A percentile compares a stretch with the other conserved stretches of the same genome.
phyloP scores from a whole-genome alignment of 75 land plant genomes.

The Larix kaempferi region DNA sequence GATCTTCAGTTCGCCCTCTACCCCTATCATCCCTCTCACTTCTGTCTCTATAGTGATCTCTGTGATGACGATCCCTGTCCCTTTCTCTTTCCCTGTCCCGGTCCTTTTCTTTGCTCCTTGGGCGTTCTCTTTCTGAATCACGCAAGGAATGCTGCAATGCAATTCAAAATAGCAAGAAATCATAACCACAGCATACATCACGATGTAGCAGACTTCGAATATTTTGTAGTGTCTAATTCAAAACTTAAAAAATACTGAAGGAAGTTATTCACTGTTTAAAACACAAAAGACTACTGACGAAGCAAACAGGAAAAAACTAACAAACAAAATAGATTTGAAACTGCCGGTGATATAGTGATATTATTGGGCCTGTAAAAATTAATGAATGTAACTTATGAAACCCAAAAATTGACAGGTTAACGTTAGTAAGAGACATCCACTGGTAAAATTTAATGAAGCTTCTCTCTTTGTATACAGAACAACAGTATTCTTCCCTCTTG shows the following conservation, averaged over 20 bases:
- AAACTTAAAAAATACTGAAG: not conserved
- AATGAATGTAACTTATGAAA: too few relatives aligned
- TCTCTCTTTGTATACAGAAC: too few relatives aligned
- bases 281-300: too few relatives aligned
- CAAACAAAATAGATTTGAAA: too few relatives aligned
- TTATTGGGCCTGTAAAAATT: too few relatives aligned
- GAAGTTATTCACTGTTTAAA: not conserved
- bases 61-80: constrained; percentile 33
- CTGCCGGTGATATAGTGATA: too few relatives aligned
- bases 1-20: constrained; percentile 32
- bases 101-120: constrained; percentile 28
- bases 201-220: not conserved
- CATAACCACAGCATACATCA: not conserved
- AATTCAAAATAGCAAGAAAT: not conserved
- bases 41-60: constrained; percentile 43
- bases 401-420: too few relatives aligned
- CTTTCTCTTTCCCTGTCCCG: constrained; percentile 15
- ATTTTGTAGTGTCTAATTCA: not conserved
- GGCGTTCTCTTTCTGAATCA: constrained; percentile 39
- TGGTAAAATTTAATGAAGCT: too few relatives aligned
- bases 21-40: constrained; percentile 32
- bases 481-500: too few relatives aligned
- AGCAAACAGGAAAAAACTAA: too few relatives aligned
- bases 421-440: too few relatives aligned
- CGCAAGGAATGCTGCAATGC: constrained; percentile 36